These are phyloP conservation scores for Tephrocybe sp. DNA, from an alignment of 768 basidiomycete species.

Conservation along the genomic window DNA sequence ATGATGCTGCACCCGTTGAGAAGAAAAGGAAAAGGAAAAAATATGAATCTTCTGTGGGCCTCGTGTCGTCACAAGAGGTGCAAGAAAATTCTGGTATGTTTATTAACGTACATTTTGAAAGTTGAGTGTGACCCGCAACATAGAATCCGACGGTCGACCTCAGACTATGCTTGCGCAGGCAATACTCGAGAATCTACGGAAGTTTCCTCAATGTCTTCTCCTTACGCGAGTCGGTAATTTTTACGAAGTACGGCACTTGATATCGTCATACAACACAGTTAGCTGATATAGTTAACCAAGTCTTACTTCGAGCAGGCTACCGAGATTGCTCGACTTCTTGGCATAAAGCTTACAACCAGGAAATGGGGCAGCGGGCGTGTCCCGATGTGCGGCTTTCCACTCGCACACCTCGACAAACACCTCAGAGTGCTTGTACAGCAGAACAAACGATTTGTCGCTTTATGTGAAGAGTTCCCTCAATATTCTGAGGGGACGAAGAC, in stretches of 20 bases:
- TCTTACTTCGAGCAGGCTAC: slow-evolving; percentile 93
- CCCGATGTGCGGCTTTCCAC: slow-evolving; percentile 90
- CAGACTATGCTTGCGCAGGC: slow-evolving; percentile 59
- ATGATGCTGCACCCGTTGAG: neutral
- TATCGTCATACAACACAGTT: neutral
- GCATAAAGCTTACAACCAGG: slow-evolving; percentile 79
- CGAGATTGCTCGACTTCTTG: slow-evolving; percentile 71
- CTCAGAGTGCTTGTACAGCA: slow-evolving; percentile 84
- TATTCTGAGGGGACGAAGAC: slow-evolving; percentile 47
- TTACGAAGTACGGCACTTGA: slow-evolving; percentile 67
- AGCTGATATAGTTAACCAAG: slow-evolving; percentile 36
- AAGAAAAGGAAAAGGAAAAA: slow-evolving; percentile 9
- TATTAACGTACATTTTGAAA: neutral
- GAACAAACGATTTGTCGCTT: slow-evolving; percentile 81
- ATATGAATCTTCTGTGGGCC: neutral
- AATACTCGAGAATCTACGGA: slow-evolving; percentile 66
- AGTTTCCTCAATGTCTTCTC: slow-evolving; percentile 85
- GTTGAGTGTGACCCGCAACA: neutral
- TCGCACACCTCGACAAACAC: slow-evolving; percentile 80
- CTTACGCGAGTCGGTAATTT: slow-evolving; percentile 93
- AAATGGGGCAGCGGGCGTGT: slow-evolving; percentile 69
- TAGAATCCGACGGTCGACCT: slow-evolving; percentile 20
- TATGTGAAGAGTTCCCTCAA: slow-evolving; percentile 88
- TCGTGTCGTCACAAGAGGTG: neutral
- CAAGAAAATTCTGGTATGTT: slow-evolving; percentile 3